Evolutionary conservation across 352 stramenopile genomes (phyloP).

Genomic region (Phytophthora tentaculata): DNA sequence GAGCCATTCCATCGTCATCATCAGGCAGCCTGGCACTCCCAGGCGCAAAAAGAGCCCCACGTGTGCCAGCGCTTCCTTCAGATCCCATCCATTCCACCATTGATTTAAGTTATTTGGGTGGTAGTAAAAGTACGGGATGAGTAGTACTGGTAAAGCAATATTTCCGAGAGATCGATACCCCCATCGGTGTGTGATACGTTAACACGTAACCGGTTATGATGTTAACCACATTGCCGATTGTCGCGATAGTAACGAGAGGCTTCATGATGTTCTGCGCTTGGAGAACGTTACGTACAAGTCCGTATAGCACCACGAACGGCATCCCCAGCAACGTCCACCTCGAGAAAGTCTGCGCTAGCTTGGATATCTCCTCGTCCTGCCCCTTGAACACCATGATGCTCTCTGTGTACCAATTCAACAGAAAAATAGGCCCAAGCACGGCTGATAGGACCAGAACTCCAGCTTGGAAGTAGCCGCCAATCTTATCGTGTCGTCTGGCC

Average conservation of each 20-base stretch:
- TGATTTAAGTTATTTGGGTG: conserved; percentile 21
- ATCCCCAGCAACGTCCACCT: conserved; percentile 8
- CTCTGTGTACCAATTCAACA: conserved; percentile 66
- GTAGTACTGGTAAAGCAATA: conserved; percentile 50
- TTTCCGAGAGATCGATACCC: conserved; percentile 70
- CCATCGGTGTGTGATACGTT: conserved; percentile 69
- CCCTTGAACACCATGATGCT: conserved; percentile 46
- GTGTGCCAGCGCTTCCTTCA: conserved; percentile 50
- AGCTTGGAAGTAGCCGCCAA: conserved; percentile 83
- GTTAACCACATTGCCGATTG: conserved; percentile 69
- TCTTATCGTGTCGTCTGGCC: conserved; percentile 60
- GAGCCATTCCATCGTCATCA: conserved; percentile 81
- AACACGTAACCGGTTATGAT: conserved; percentile 67
- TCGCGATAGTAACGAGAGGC: conserved; percentile 66
- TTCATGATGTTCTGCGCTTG: conserved; percentile 78
- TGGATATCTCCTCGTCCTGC: conserved; percentile 54
- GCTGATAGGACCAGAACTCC: conserved; percentile 58
- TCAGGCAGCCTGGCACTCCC: conserved; percentile 63
- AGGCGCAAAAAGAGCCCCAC: conserved; percentile 66
- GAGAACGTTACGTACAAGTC: conserved; percentile 77
- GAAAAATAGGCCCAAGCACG: conserved; percentile 53
- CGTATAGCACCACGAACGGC: conserved; percentile 78
- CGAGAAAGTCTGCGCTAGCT: conserved; percentile 61
- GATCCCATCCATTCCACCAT: conserved; percentile 77
- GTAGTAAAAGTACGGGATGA: conserved; percentile 64